Base-by-base conservation (phyloP, 164 flowering plant genomes). In the Vitis rotundifolia region DNA sequence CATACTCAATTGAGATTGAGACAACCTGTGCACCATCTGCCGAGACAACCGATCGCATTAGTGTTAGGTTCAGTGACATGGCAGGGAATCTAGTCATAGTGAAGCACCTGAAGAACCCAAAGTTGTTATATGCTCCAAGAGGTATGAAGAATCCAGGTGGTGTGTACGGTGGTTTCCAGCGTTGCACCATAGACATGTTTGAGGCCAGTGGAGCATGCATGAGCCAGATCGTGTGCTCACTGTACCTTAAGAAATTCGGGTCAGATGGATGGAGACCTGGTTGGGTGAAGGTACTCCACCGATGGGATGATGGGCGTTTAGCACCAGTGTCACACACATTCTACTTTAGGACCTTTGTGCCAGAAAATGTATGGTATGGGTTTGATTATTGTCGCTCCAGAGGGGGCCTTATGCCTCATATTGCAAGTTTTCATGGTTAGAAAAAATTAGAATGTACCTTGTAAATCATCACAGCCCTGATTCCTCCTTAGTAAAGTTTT, bases 21-120 rank as follows among this genome's bases (percentile, higher is more conserved):
- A 71, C 69, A 49, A 56, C 69, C 13, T 71, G 74, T 51, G 74
- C 74, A 28, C 74, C 68, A 58, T 71, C 74, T 11, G 74, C 74
- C 2, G 69, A 65, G 49, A 71, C 74, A 14, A 49, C 68, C 4
- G 74, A 71, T 48, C 64, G 52, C 19, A 29, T 71, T 9, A 64
- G 74, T 49, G 64, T 57, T 14, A 64, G 74, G 14, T 71, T 71
- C 64, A 16, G 74, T 9, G 74, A 71, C 51, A 7, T 51, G 2
- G 16, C 55, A 0, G 74, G 74, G 18, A 65, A 64, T 12, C 31
- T 57, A 50, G 52, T 71, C 49, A 49, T 64, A 57, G 69, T 59
- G 64, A 64, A 65, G 69, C 74, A 71, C 49, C 64, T 71, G 4
- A 65, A 58, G 19, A n/a, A 71, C 59, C 74, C 74, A 6, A 71